Evolutionary conservation across 106 monocot species (phyloP).

Genomic region (Dendrobium chrysotoxum): DNA sequence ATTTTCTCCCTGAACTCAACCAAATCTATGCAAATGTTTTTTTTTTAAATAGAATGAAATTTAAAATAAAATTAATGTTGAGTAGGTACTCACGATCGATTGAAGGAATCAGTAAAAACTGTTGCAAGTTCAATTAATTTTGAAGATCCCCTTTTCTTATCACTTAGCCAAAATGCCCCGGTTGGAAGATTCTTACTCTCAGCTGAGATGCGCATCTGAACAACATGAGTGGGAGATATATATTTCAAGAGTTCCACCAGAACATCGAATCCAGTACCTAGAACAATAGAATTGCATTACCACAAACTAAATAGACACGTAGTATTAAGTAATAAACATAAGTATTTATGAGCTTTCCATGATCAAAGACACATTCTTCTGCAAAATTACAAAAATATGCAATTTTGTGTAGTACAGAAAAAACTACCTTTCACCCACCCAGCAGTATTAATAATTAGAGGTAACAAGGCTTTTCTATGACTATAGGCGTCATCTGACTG

Average conservation of each 20-base stretch:
- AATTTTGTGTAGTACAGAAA: not conserved
- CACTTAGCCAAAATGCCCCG: constrained; percentile 69
- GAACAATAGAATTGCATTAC: constrained; percentile 7
- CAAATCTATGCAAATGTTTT: not conserved
- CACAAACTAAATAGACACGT: not conserved
- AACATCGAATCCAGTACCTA: constrained; percentile 82
- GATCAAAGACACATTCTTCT: not conserved
- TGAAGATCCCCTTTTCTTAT: constrained; percentile 14
- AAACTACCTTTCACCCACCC: constrained; percentile 95
- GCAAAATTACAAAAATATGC: not conserved
- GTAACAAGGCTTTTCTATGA: constrained; percentile 20
- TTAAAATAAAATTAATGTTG: not conserved
- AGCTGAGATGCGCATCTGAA: constrained; percentile 56
- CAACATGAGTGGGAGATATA: constrained; percentile 52
- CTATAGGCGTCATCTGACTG: constrained; percentile 12
- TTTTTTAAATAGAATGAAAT: not conserved
- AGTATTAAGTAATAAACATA: not conserved
- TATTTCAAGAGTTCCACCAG: constrained; percentile 73
- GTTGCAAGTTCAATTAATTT: constrained; percentile 35
- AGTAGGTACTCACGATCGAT: constrained; percentile 51
- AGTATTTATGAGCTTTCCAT: not conserved
- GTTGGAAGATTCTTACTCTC: constrained; percentile 83
- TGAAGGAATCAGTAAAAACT: constrained; percentile 29
- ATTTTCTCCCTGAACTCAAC: not conserved
- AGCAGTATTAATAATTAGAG: constrained; percentile 89